Evolutionary conservation across 176 grass and related monocot genomes (phyloP).

Genomic region (Echinochloa phyllopogon): DNA sequence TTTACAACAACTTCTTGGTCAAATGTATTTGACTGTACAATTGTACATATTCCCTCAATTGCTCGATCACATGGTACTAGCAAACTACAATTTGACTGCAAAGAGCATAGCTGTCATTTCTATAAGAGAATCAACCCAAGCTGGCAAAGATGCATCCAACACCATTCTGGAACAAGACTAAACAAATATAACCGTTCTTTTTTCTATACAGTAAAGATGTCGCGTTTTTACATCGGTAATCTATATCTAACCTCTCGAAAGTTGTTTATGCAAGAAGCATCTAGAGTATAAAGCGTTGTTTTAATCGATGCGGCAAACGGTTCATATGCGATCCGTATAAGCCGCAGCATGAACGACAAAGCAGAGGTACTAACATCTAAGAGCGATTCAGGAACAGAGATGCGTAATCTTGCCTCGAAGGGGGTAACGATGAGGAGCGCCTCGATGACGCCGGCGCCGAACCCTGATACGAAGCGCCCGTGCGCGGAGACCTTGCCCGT

Average conservation of each 20-base stretch:
- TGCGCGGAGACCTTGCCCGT: conserved; percentile 78
- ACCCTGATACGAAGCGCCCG: conserved; percentile 66
- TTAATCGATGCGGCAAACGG: background rate
- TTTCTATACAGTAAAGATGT: conserved; percentile 1
- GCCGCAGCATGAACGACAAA: background rate
- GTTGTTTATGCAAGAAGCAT: background rate
- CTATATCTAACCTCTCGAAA: background rate
- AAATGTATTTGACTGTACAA: conserved; percentile 24
- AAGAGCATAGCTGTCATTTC: conserved; percentile 4
- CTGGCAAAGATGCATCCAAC: background rate
- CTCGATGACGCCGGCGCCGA: conserved; percentile 96
- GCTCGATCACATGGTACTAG: conserved; percentile 7
- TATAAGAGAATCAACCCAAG: background rate
- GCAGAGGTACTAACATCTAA: background rate
- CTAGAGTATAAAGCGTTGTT: background rate
- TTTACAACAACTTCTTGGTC: background rate
- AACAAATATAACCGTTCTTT: background rate
- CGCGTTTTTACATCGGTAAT: background rate
- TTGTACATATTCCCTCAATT: background rate
- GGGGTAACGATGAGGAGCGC: conserved; percentile 96
- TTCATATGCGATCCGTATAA: background rate
- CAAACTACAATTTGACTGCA: conserved; percentile 29
- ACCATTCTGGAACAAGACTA: background rate
- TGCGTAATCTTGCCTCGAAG: conserved; percentile 67
- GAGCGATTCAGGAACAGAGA: conserved; percentile 19